Conservation (phyloP, 345 rosid species). For the Euphorbia peplus region DNA sequence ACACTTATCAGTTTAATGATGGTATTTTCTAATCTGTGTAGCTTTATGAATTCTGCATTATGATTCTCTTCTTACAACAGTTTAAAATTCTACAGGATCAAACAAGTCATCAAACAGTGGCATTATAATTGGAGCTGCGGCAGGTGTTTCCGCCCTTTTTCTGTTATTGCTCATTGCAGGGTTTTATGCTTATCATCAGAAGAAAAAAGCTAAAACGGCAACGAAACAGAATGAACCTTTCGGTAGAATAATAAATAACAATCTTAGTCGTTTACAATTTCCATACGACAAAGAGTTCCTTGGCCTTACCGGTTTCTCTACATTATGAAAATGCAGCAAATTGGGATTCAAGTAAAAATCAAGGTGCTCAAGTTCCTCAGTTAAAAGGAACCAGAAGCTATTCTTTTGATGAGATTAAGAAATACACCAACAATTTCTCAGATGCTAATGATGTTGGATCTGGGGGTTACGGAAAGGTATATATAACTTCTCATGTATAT, state of each 20-base stretch:
- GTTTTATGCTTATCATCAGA: conserved; percentile 63
- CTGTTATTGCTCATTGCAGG: conserved; percentile 56
- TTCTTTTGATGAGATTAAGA: conserved; percentile 57
- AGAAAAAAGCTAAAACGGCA: conserved; percentile 67
- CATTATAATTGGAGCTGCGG: conserved; percentile 65
- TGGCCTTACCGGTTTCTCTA: background rate
- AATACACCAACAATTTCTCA: conserved; percentile 61
- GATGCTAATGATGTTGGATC: conserved; percentile 65
- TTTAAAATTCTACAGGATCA: conserved; percentile 18
- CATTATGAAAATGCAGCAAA: conserved; percentile 44
- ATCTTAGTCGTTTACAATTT: background rate
- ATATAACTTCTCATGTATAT: background rate
- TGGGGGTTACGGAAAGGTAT: conserved; percentile 90
- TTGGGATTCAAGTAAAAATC: conserved; percentile 60
- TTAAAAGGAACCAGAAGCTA: conserved; percentile 75
- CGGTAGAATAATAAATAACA: conserved; percentile 39
- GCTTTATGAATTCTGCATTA: background rate
- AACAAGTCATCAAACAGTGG: conserved; percentile 41
- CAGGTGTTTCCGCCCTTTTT: conserved; percentile 51
- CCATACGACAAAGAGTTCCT: background rate
- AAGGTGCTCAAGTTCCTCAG: conserved; percentile 54
- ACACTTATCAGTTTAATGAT: conserved; percentile 34
- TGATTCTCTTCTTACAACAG: background rate
- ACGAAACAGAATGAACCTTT: conserved; percentile 59
- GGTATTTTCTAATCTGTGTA: conserved; percentile 36